Base-by-base conservation (phyloP, 2,329 filamentous ascomycete genomes). In the Neoascochyta sp. region DNA sequence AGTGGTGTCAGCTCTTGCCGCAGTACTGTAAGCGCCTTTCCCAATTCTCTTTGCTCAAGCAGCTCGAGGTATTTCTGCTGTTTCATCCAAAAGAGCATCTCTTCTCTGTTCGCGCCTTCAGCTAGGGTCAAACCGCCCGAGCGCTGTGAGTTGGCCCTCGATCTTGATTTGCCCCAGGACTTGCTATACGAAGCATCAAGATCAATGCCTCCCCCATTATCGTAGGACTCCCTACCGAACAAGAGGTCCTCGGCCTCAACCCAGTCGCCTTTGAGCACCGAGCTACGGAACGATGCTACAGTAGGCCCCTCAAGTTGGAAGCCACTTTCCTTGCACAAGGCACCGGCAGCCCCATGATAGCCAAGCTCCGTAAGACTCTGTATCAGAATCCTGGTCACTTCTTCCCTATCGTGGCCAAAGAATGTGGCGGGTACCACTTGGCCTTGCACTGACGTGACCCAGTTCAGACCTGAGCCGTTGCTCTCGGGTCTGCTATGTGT, bases 11-110 rank as follows among this genome's bases (percentile, higher is more conserved):
- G 68, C 67, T 98, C 90, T 41, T 79, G 80, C 12, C 92, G 80
- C 24, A 98, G 73, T n/a, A 95, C 87, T 52, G 74, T 73, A 34
- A 98, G 70, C 6, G 90, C 92, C 29, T 75, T 73, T 9, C 74
- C 74, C 7, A 86, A 76, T 49, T 95, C 81, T 45, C 80, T 73
- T 50, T 73, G 70, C 60, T 96, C 89, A 23, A 98, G 68, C 7
- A 95, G 69, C 66, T 98, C 92, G 16, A 98, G 70, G 52, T 90
- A 98, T 62, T 96, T 96, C 60, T 98, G 92, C 57, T 94, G 85
- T 43, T 90, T 77, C 51, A 98, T 71, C 70, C 81, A 81, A 61
- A 96, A 95, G 25, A 82, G 75, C 83, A 98, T 90, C 29, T 83
- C 73, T 45, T 82, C 79, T 34, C 75, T 75, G 50, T 95, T 83